phyloP scores from a whole-genome alignment of 2,329 filamentous ascomycete species.

The Harringtonia aguacate region DNA sequence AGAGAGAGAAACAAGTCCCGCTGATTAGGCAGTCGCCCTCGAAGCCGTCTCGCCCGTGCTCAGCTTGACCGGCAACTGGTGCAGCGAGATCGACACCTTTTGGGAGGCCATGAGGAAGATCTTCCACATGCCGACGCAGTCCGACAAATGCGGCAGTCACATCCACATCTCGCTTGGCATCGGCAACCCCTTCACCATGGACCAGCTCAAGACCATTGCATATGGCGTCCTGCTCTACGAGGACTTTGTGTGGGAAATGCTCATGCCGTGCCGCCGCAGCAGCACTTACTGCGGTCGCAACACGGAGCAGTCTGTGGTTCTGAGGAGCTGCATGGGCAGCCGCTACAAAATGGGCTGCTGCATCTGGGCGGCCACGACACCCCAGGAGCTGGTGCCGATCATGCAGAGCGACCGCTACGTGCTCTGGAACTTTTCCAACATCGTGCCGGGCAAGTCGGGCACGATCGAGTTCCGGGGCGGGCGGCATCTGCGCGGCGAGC shows the following conservation, averaged over 20 bases:
- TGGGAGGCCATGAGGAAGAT: constrained; percentile 31
- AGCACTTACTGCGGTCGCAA: constrained; percentile 26
- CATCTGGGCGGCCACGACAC: not conserved
- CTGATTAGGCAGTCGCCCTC: constrained; percentile 23
- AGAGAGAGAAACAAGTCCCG: too few relatives aligned
- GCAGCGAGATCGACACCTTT: constrained; percentile 24
- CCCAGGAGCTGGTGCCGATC: not conserved
- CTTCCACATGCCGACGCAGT: constrained; percentile 22
- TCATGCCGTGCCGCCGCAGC: constrained; percentile 21
- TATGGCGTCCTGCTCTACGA: constrained; percentile 25
- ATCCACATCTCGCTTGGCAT: constrained; percentile 26
- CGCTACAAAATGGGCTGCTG: too few relatives aligned
- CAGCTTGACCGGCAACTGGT: constrained; percentile 22
- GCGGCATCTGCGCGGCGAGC: too few relatives aligned
- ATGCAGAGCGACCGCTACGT: constrained; percentile 22
- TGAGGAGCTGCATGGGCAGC: too few relatives aligned
- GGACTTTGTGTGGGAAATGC: constrained; percentile 21
- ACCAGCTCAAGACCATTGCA: constrained; percentile 24
- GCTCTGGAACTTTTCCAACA: constrained; percentile 29
- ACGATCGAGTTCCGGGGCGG: constrained; percentile 29
- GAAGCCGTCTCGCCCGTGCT: constrained; percentile 29
- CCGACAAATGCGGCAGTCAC: constrained; percentile 26
- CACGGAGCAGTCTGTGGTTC: constrained; percentile 14
- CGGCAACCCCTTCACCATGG: constrained; percentile 23
- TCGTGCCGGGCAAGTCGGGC: constrained; percentile 16